phyloP scores from a whole-genome alignment of 2,329 filamentous ascomycete species.

The Paraphaeosphaeria minitans region DNA sequence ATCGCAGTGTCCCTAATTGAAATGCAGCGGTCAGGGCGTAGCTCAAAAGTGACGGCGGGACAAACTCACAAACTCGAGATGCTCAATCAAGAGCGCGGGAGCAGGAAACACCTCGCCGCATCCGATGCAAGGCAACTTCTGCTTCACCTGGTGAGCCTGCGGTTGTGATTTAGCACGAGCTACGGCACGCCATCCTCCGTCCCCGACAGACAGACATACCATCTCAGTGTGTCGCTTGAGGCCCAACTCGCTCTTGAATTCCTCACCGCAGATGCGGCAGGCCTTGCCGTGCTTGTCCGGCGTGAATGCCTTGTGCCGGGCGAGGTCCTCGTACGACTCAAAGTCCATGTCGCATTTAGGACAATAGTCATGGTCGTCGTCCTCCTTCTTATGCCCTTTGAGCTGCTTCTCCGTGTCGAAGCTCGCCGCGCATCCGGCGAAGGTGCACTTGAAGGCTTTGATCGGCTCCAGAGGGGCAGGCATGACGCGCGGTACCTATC shows the following conservation, averaged over 20 bases:
- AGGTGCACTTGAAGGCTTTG: conserved; percentile 50
- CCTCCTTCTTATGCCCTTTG: conserved; percentile 57
- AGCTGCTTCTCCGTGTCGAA: conserved; percentile 56
- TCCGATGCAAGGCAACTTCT: conserved; percentile 59
- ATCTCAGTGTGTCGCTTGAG: conserved; percentile 58
- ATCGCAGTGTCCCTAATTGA: conserved; percentile 51
- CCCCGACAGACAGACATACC: conserved; percentile 43
- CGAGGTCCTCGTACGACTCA: conserved; percentile 49
- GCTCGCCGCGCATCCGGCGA: conserved; percentile 49
- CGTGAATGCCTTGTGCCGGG: conserved; percentile 53
- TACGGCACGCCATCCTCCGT: not conserved
- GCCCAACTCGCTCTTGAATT: conserved; percentile 60
- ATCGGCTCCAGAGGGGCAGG: conserved; percentile 28
- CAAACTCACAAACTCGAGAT: conserved; percentile 54
- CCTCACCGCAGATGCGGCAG: conserved; percentile 62
- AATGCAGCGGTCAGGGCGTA: not conserved
- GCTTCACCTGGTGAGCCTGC: conserved; percentile 56
- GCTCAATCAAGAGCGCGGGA: conserved; percentile 57
- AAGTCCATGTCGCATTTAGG: conserved; percentile 54
- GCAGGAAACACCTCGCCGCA: conserved; percentile 56
- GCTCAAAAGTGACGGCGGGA: not conserved
- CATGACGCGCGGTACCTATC: conserved; percentile 24
- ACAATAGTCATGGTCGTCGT: conserved; percentile 54
- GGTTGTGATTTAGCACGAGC: not conserved
- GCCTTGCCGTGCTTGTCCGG: conserved; percentile 53